Percentiles rank a stretch among this genome's conserved stretches.
These are phyloP conservation scores for Diaporthe citri DNA, from an alignment of 2,329 filamentous ascomycete species.

Conservation along the genomic window DNA sequence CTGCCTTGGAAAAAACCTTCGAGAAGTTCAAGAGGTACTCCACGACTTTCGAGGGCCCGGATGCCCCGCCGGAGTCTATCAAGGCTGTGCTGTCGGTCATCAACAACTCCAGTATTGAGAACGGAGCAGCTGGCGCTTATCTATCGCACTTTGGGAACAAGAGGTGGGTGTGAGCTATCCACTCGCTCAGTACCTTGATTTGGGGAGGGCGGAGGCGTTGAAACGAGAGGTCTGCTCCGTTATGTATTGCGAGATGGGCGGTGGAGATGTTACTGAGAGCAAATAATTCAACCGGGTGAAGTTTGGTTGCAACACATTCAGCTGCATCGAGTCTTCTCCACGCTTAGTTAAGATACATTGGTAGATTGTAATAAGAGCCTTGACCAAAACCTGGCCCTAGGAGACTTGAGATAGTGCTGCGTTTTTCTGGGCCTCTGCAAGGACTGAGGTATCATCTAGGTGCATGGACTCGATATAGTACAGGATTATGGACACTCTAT, in stretches of 20 bases:
- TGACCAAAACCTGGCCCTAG: neutral
- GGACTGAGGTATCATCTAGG: constrained; percentile 29
- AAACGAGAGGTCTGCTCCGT: neutral
- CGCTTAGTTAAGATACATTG: neutral
- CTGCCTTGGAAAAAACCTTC: constrained; percentile 44
- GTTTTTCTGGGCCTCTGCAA: neutral
- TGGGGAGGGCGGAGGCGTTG: neutral
- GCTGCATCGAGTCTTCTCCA: neutral
- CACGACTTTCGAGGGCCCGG: constrained; percentile 54
- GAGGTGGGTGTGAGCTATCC: constrained; percentile 61
- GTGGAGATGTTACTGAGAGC: neutral
- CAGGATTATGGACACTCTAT: constrained; percentile 18
- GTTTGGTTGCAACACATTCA: neutral
- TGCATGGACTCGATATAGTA: neutral
- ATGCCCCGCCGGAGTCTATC: constrained; percentile 52
- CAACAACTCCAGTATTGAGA: constrained; percentile 56
- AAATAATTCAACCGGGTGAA: neutral
- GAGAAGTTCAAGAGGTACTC: constrained; percentile 52
- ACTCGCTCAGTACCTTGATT: neutral
- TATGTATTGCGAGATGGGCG: neutral
- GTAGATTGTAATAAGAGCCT: neutral
- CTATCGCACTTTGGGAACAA: constrained; percentile 67
- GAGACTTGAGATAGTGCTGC: neutral
- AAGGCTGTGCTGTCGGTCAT: constrained; percentile 51
- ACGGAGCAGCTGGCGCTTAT: constrained; percentile 62